Evolutionary conservation across 139 green algal species (phyloP), one percentile per base, ranked within the genome.

Genomic region (Astrephomene gubernaculifera): DNA sequence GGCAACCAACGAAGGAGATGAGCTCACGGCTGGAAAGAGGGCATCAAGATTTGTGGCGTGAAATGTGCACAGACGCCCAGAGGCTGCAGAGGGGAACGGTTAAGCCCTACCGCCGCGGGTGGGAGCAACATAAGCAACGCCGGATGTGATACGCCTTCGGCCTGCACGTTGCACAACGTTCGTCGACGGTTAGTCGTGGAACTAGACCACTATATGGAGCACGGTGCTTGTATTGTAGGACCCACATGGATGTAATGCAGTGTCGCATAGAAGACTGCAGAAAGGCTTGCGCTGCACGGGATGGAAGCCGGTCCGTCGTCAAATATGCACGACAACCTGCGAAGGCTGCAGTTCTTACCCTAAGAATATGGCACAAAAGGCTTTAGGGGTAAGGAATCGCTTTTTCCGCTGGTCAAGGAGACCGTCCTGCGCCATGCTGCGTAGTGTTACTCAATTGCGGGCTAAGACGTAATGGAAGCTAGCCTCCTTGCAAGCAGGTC

Each of bases 171-270:
- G 27, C 65, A 72, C 7, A 10, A 44, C 10, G 8, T 14, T 21
- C 6, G 63, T n/a, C 41, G 10, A 21, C 5, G 29, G 21, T 24
- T 10, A 52, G 35, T 9, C 33, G 35, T 29, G 35, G 14, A 29
- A 29, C 65, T 38, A 35, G 10, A 24, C 10, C 24, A n/a, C 5
- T 9, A 17, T n/a, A 39, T 10, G 57, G 17, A 25, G 49, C 14
- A 57, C 17, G 49, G 49, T 57, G 17, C 49, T 57, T 35, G 60
- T 29, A 22, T 67, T 67, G 14, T 49, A 1, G 17, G 65, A 45
- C 57, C 64, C 67, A 83, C 76, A 21, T 83, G 76, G 39, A 83
- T 74, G 27, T 74, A 72, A 24, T 83, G 76, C 76, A 83, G 63
- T 5, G 73, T 22, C 4, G 41, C 39, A 31, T 83, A 83, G 41